Base-by-base conservation (phyloP, 139 green algal species). In the Coccomyxa sp. region DNA sequence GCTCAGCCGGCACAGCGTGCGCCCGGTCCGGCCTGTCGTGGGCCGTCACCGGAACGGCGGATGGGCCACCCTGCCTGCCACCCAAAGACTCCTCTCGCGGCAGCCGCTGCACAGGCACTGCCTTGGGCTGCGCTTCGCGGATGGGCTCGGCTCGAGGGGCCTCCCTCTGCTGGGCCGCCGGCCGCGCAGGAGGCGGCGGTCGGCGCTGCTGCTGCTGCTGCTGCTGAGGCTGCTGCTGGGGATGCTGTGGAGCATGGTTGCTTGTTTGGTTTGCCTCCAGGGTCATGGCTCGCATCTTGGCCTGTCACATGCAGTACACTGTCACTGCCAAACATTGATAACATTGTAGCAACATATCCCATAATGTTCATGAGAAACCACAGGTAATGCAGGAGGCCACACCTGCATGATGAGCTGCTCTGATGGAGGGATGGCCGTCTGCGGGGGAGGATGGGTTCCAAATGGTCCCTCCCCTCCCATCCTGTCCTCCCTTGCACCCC, bases 391-490 rank as follows among this genome's bases (percentile, higher is more conserved):
- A 25, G 63, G 18, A 11, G 63, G 7, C 63, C 63, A 4, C 63
- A 71, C 63, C 63, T 71, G 18, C 63, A 71, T 71, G 63, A 71
- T 71, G 63, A 71, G 63, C 63, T 71, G 63, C 63, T 71, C 63
- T 21, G 63, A 71, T 25, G 63, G 63, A 25, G 63, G 21, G 7
- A 51, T 51, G 38, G 38, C 38, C 7, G 38, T 51, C 38, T 51
- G 38, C 38, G 38, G 38, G 38, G 38, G 7, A 51, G 38, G 38
- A 51, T 51, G 38, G 38, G 38, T 51, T 51, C 38, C 38, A 7
- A 51, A 51, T 3, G 7, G 63, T 25, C 21, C 21, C 63, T 71
- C 21, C 18, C 63, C 63, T 71, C 18, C 63, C 18, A 25, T 71
- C 21, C 63, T 71, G 63, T 71, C 63, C 38, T 51, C 38, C 38